Evolutionary conservation across 495 filamentous ascomycete genomes (phyloP), one percentile per base, ranked within the genome.

Genomic region (Xylaria venustula): DNA sequence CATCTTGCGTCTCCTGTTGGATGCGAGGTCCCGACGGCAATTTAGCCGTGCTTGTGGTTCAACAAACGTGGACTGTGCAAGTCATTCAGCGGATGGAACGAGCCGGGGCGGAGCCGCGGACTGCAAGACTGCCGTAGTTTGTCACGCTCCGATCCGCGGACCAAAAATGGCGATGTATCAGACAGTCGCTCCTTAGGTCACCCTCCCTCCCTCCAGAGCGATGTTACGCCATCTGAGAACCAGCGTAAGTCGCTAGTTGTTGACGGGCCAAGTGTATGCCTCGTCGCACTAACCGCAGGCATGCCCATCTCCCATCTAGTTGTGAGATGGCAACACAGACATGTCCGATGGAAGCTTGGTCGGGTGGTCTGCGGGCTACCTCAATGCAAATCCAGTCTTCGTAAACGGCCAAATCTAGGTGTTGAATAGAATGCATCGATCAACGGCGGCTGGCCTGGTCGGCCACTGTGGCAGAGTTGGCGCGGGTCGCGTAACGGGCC

Each of bases 401-500:
- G 57, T 60, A 60, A 52, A 52, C 7, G 6, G 19, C 28, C 58
- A 36, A 61, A 61, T 61, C 20, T 2, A 30, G n/a, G 25, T n/a
- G 50, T 37, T 47, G 50, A 53, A 54, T 49, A 54, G 46, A 48
- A 22, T 30, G n/a, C 5, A 48, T 54, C 32, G 30, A 47, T 47
- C 48, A 22, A 54, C 19, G 58, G 30, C 41, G 30, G 30, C 30
- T 11, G 30, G 5, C 30, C 30, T 34, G 30, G 30, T 34, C 58
- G 58, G 26, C 58, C 50, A 49, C 15, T 46, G 58, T 47, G 58
- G 58, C 58, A 47, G 23, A 54, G 58, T 22, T 61, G 49, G 47
- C 50, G 41, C 58, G 58, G 58, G 58, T 50, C 58, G 58, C 58
- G 47, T 54, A 61, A 54, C 50, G 50, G 58, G 58, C 58, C 58